phyloP scores from a whole-genome alignment of 208 protist species.

The Leishmania arabica region DNA sequence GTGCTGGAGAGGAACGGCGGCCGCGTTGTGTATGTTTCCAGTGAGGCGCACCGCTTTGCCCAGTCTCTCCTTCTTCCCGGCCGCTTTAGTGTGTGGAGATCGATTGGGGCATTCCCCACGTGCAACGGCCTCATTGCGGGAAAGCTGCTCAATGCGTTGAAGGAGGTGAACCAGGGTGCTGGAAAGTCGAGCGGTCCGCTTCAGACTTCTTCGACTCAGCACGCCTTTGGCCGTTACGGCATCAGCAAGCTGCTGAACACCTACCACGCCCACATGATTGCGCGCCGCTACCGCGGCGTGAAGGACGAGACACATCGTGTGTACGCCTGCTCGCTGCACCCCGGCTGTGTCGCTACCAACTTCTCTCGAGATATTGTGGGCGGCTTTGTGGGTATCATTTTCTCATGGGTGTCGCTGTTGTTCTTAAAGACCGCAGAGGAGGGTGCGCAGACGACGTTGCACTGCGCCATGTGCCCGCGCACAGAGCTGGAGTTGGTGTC shows the following conservation, averaged over 20 bases:
- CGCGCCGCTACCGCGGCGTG: slow-evolving; percentile 44
- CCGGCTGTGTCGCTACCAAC: slow-evolving; percentile 76
- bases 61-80: slow-evolving; percentile 47
- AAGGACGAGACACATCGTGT: slow-evolving; percentile 34
- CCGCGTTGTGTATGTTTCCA: slow-evolving; percentile 84
- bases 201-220: slow-evolving; percentile 9
- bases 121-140: slow-evolving; percentile 37
- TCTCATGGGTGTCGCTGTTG: slow-evolving; percentile 14
- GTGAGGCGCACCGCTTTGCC: slow-evolving; percentile 75
- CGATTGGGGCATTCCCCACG: neutral
- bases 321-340: slow-evolving; percentile 79
- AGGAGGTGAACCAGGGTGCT: slow-evolving; percentile 64
- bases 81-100: slow-evolving; percentile 19
- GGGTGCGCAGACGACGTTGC: slow-evolving; percentile 85
- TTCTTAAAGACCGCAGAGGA: slow-evolving; percentile 46
- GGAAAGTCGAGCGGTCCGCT: slow-evolving; percentile 46
- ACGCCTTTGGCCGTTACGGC: slow-evolving; percentile 77
- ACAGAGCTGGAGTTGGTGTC: slow-evolving; percentile 72
- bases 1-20: slow-evolving; percentile 63
- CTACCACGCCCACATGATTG: slow-evolving; percentile 82
- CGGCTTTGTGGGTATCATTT: slow-evolving; percentile 26
- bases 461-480: slow-evolving; percentile 83
- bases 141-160: slow-evolving; percentile 55
- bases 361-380: slow-evolving; percentile 62
- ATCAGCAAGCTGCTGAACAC: slow-evolving; percentile 87